Conservation (phyloP, 1,284 basidiomycete genomes). For the Phlebopus sp. region DNA sequence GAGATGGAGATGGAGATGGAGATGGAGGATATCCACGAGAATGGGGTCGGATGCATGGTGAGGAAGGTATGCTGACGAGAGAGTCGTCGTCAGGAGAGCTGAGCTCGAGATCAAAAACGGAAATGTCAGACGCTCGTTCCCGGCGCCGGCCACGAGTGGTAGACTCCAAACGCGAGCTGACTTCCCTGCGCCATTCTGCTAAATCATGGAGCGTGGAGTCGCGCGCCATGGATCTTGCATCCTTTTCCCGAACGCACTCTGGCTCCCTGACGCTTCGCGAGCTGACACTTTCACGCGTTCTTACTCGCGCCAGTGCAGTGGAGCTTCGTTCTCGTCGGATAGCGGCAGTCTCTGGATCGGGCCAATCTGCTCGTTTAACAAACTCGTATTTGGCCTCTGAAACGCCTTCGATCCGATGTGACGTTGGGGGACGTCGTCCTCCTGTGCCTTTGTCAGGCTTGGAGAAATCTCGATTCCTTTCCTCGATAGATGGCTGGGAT, state of each 20-base stretch:
- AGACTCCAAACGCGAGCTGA: slow-evolving; percentile 38
- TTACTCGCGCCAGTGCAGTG: slow-evolving; percentile 52
- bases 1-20: slow-evolving; percentile 52
- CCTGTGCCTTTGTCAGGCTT: slow-evolving; percentile 30
- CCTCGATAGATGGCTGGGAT: slow-evolving; percentile 41
- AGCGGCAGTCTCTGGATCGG: slow-evolving; percentile 67
- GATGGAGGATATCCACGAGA: slow-evolving; percentile 48
- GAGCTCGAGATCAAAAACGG: slow-evolving; percentile 28
- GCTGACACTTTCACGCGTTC: slow-evolving; percentile 46
- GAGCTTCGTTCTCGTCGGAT: slow-evolving; percentile 64
- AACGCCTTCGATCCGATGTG: slow-evolving; percentile 47
- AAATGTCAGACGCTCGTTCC: slow-evolving; percentile 44
- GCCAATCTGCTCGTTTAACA: slow-evolving; percentile 79
- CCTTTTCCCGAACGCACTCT: slow-evolving; percentile 36
- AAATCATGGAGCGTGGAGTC: slow-evolving; percentile 44
- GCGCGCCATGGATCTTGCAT: slow-evolving; percentile 37
- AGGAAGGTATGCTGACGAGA: slow-evolving; percentile 26
- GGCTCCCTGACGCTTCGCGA: slow-evolving; percentile 32
- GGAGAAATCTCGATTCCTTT: slow-evolving; percentile 33
- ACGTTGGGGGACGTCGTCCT: slow-evolving; percentile 43
- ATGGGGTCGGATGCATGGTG: slow-evolving; percentile 36
- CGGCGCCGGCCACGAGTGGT: slow-evolving; percentile 56
- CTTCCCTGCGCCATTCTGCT: slow-evolving; percentile 49
- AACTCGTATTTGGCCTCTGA: slow-evolving; percentile 72
- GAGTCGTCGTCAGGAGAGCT: slow-evolving; percentile 11